These are phyloP conservation scores for Symbiodinium natans DNA, from an alignment of 73 alveolate species.

Conservation along the genomic window DNA sequence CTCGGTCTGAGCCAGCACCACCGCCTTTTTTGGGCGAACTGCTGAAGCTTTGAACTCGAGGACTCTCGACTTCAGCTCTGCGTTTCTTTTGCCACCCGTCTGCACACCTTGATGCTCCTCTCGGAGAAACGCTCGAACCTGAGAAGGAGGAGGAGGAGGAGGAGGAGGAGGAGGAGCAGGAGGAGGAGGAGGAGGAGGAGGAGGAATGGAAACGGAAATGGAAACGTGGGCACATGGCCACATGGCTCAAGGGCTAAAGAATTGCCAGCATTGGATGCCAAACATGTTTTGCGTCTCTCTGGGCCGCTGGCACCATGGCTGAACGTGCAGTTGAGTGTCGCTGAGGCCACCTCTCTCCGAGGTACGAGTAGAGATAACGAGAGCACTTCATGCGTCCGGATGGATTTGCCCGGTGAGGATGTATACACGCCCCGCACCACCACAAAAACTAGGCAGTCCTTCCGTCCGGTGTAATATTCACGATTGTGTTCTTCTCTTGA, in stretches of 20 bases:
- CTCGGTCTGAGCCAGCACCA: slow-evolving; percentile 80
- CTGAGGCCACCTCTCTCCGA: not conserved
- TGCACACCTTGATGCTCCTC: slow-evolving; percentile 49
- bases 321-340: not conserved
- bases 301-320: not conserved
- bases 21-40: not conserved
- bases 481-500: no score
- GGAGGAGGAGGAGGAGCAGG: no score
- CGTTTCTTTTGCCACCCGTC: no score
- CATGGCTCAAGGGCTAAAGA: no score
- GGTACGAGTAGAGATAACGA: not conserved
- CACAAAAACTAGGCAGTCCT: no score
- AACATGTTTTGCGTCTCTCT: no score
- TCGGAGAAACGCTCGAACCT: slow-evolving; percentile 85
- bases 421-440: not conserved
- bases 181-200: no score
- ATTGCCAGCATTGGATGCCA: no score
- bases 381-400: not conserved
- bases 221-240: no score
- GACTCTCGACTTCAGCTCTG: not conserved
- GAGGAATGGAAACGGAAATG: no score
- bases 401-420: not conserved
- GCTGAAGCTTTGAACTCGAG: not conserved
- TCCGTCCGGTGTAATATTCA: no score
- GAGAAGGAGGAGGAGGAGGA: no score